Base-by-base conservation (phyloP, 192 early-diverging fungal genomes). In the Gaertneriomyces semiglobifer region DNA sequence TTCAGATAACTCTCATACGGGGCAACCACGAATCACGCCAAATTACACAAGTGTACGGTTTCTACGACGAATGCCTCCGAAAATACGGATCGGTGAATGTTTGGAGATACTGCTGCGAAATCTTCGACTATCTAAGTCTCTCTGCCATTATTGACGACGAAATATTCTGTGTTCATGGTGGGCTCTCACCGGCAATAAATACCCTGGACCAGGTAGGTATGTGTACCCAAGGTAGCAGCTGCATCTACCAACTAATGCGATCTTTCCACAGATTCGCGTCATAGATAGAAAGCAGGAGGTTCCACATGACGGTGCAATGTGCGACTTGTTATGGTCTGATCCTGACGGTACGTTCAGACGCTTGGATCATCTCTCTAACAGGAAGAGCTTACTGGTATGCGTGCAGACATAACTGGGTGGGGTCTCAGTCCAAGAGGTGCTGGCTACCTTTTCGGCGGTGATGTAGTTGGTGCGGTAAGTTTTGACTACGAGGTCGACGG, bases 11-110 rank as follows among this genome's bases (percentile, higher is more conserved):
- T 7, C 90, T 99, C 66, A 86, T 99, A 60, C 88, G 97, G 55
- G 97, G 97, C 42, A 99, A 99, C 81, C 97, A 99, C 72, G 97
- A 99, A 83, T 91, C 89, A 65, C 85, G 97, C 33, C 95, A 99
- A 82, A 98, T 99, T 62, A 99, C 97, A 4, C 95, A 98, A 81
- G 94, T 96, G 8, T 99, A 98, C 75, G 96, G 96, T 50, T 99
- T 99, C 79, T 98, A 98, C 74, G 96, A 96, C 80, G 97, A 99
- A 81, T 98, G 95, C 68, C 71, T 98, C 70, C 88, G 94, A 60
- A 99, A 99, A 75, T 99, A 97, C 74, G 97, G 97, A 48, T 93
- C 90, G 60, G 93, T 95, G 48, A 93, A 95, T 78, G 97, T 99
- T 19, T 99, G 96, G 96, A 90, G 94, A 76, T 86, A 89, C 71